These are phyloP conservation scores for Nakazawaea anatomiae DNA, from an alignment of 805 yeast genomes.

Conservation along the genomic window DNA sequence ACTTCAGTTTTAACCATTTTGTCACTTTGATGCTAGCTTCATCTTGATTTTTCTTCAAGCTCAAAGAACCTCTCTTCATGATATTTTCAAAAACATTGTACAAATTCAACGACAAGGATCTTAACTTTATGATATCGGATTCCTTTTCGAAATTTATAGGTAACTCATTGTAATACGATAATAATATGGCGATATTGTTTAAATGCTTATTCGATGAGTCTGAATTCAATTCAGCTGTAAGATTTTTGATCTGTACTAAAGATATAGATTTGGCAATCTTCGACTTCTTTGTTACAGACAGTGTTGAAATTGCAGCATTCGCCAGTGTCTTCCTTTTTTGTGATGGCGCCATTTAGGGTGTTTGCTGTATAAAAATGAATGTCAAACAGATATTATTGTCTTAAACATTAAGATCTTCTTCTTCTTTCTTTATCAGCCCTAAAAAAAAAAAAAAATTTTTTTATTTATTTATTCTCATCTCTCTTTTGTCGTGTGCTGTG, in stretches of 20 bases:
- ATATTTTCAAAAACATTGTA: slow-evolving; percentile 44
- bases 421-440: slow-evolving; percentile 6
- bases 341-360: too few species aligned
- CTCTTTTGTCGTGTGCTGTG: neutral
- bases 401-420: neutral
- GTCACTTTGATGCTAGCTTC: slow-evolving; percentile 45
- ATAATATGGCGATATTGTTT: slow-evolving; percentile 46
- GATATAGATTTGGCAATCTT: slow-evolving; percentile 7
- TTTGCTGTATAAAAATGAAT: too few species aligned
- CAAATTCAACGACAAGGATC: slow-evolving; percentile 36
- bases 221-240: slow-evolving; percentile 26
- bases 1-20: slow-evolving; percentile 58
- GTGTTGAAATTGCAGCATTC: too few species aligned
- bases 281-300: neutral
- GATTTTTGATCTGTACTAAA: slow-evolving; percentile 18
- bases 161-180: slow-evolving; percentile 30
- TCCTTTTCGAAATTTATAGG: slow-evolving; percentile 15
- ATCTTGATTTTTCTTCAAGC: slow-evolving; percentile 25
- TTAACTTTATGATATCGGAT: slow-evolving; percentile 17
- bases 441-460: neutral
- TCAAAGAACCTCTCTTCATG: slow-evolving; percentile 35
- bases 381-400: too few species aligned
- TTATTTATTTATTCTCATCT: neutral
- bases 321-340: neutral
- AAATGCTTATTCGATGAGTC: slow-evolving; percentile 38